These are phyloP conservation scores for Sporisorium scitamineum DNA, from an alignment of 1,284 basidiomycete genomes.

Conservation along the genomic window DNA sequence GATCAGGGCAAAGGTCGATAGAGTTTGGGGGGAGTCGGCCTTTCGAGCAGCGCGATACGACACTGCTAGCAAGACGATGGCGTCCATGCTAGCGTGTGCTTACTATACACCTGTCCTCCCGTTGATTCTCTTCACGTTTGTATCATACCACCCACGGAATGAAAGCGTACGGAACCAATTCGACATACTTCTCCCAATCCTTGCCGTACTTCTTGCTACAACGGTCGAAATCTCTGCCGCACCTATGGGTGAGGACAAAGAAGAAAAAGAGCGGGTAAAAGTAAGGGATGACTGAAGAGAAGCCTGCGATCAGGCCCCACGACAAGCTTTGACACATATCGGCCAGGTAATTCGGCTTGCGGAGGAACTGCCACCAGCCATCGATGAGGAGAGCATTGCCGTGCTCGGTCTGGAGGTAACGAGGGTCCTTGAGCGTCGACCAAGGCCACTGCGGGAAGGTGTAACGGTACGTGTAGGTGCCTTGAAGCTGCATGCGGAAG, in stretches of 20 bases:
- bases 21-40: too few relatives aligned
- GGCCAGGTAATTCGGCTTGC: slow-evolving; percentile 72
- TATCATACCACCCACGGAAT: slow-evolving; percentile 79
- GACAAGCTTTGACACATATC: slow-evolving; percentile 82
- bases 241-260: slow-evolving; percentile 64
- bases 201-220: slow-evolving; percentile 82
- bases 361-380: slow-evolving; percentile 84
- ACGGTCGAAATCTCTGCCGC: slow-evolving; percentile 70
- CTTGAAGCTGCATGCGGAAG: slow-evolving; percentile 93
- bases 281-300: slow-evolving; percentile 87
- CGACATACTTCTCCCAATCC: slow-evolving; percentile 62
- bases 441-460: slow-evolving; percentile 94
- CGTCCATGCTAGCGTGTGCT: too few relatives aligned
- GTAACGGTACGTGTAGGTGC: slow-evolving; percentile 82
- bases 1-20: too few relatives aligned
- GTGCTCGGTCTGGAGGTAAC: slow-evolving; percentile 91
- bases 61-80: too few relatives aligned
- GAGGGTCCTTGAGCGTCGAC: slow-evolving; percentile 86
- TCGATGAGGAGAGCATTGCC: slow-evolving; percentile 88
- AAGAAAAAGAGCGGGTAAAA: slow-evolving; percentile 74
- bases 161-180: slow-evolving; percentile 85
- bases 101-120: too few relatives aligned
- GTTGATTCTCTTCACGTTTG: too few relatives aligned
- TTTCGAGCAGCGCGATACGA: too few relatives aligned
- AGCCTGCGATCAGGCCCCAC: slow-evolving; percentile 89